These are phyloP conservation scores for Kodamaea kaohsiungensis DNA, from an alignment of 805 yeast species.

Conservation along the genomic window DNA sequence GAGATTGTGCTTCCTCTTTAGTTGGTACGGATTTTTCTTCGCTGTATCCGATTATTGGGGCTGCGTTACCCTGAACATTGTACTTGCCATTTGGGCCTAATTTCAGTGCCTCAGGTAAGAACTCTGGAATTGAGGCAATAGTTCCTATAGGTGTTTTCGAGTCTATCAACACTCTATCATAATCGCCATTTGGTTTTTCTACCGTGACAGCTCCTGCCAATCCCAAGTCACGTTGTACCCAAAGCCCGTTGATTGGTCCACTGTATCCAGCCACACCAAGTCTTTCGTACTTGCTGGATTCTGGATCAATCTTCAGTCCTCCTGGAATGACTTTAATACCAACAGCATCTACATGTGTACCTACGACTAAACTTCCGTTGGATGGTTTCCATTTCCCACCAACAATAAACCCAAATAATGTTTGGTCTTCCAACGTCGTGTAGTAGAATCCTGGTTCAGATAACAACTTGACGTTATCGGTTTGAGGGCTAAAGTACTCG, in stretches of 20 bases:
- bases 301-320: conserved; percentile 16
- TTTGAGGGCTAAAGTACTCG: conserved; percentile 25
- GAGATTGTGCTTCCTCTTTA: conserved; percentile 28
- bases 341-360: conserved; percentile 40
- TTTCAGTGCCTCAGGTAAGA: conserved; percentile 32
- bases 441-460: conserved; percentile 21
- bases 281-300: conserved; percentile 32
- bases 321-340: conserved; percentile 36
- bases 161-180: conserved; percentile 27
- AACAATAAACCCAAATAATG: conserved; percentile 38
- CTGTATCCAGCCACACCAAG: conserved; percentile 45
- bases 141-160: conserved; percentile 24
- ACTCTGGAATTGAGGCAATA: conserved; percentile 39
- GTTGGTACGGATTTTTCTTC: conserved; percentile 18
- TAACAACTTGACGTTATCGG: conserved; percentile 8
- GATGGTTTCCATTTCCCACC: conserved; percentile 39
- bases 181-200: conserved; percentile 21
- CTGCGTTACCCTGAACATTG: conserved; percentile 39
- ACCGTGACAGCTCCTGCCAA: conserved; percentile 39
- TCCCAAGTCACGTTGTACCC: conserved; percentile 47
- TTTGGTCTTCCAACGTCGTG: conserved; percentile 32
- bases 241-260: conserved; percentile 32
- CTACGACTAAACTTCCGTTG: conserved; percentile 29
- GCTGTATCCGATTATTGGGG: conserved; percentile 37
- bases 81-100: conserved; percentile 31